A percentile compares a stretch with the other conserved stretches of the same genome.
These are phyloP conservation scores for Lolium rigidum DNA, from an alignment of 176 grass and related monocot genomes.

Conservation along the genomic window DNA sequence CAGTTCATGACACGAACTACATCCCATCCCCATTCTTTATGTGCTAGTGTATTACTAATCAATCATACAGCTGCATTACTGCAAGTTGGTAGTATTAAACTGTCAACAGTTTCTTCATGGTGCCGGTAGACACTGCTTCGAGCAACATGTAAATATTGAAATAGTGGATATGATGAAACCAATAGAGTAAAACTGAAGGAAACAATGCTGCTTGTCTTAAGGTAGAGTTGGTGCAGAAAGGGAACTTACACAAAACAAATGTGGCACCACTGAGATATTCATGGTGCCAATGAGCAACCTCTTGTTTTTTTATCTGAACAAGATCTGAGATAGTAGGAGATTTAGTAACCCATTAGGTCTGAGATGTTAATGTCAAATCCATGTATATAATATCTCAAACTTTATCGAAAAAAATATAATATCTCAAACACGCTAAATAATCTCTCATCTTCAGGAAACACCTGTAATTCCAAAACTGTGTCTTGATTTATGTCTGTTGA, in stretches of 20 bases:
- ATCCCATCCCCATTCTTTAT: constrained; percentile 32
- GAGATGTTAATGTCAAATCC: neutral
- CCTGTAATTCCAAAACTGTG: neutral
- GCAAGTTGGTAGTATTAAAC: constrained; percentile 31
- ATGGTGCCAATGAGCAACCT: constrained; percentile 26
- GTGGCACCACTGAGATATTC: constrained; percentile 40
- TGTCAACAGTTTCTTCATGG: constrained; percentile 25
- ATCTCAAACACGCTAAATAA: neutral
- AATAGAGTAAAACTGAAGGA: constrained; percentile 42
- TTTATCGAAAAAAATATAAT: no score
- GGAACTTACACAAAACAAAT: constrained; percentile 40
- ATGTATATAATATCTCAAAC: neutral
- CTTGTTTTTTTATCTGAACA: constrained; percentile 37
- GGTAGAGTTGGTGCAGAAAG: constrained; percentile 39
- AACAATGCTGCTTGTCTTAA: constrained; percentile 45
- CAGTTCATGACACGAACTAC: constrained; percentile 22
- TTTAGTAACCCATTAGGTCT: neutral
- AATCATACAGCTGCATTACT: neutral
- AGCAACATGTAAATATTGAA: constrained; percentile 34
- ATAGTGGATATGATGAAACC: neutral
- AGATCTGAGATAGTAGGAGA: neutral
- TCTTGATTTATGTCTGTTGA: neutral
- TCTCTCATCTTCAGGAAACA: neutral
- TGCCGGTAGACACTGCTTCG: constrained; percentile 41
- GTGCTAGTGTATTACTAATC: constrained; percentile 9